phyloP scores from a whole-genome alignment of 768 basidiomycete species.

The Clitopilus passeckerianus region DNA sequence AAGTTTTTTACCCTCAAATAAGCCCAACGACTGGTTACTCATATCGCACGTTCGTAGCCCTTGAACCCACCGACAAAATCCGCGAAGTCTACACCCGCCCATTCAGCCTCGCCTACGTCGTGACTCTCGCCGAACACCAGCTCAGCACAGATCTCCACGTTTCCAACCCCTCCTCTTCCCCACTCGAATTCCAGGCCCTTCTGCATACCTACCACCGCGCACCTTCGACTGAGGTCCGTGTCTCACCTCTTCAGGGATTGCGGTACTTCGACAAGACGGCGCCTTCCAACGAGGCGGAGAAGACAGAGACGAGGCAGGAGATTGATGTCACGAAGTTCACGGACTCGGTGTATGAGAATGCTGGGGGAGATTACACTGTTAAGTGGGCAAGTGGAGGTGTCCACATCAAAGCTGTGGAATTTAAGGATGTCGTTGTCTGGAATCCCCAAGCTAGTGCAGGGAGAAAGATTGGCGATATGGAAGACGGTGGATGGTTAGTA shows the following conservation, averaged over 20 bases:
- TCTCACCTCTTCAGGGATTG: conserved; percentile 61
- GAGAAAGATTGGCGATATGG: conserved; percentile 82
- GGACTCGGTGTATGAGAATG: conserved; percentile 75
- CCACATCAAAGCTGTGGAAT: conserved; percentile 42
- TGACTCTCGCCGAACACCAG: conserved; percentile 70
- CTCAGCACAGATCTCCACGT: conserved; percentile 81
- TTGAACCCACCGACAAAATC: conserved; percentile 61
- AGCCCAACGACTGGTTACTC: too few species aligned
- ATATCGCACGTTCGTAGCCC: too few species aligned
- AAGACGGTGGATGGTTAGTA: conserved; percentile 77
- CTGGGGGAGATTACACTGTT: conserved; percentile 49
- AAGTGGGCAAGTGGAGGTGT: conserved; percentile 53
- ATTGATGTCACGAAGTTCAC: conserved; percentile 69
- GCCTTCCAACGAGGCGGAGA: conserved; percentile 44
- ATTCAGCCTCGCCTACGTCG: conserved; percentile 77
- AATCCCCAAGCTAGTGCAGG: conserved; percentile 76
- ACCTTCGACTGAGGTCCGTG: conserved; percentile 51
- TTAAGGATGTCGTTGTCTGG: conserved; percentile 90
- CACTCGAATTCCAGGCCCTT: conserved; percentile 86
- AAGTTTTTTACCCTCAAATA: conserved; percentile 18
- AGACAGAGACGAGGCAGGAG: conserved; percentile 51
- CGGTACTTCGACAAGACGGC: conserved; percentile 82
- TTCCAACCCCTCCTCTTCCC: conserved; percentile 52
- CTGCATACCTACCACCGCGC: conserved; percentile 87
- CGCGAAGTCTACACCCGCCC: conserved; percentile 49